phyloP scores from a whole-genome alignment of 2,329 filamentous ascomycete species.

The Aspergillus bombycis region DNA sequence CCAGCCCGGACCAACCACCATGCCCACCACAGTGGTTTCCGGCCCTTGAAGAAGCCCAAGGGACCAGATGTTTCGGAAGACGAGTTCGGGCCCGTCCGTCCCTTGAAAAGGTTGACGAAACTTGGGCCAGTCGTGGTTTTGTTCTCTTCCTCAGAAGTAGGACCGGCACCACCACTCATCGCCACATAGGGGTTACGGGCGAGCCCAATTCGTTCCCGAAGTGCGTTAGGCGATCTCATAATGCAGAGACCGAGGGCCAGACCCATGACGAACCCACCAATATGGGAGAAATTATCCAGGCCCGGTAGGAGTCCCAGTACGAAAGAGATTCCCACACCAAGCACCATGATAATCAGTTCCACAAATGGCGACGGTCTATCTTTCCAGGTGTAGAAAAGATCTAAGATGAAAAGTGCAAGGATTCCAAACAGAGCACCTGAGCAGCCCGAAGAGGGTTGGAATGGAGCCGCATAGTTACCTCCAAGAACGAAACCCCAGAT shows the following conservation, averaged over 20 bases:
- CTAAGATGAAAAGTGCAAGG: slow-evolving; percentile 82
- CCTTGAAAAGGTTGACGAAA: slow-evolving; percentile 51
- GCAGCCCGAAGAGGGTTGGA: slow-evolving; percentile 81
- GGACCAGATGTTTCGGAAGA: slow-evolving; percentile 21
- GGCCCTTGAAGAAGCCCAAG: slow-evolving; percentile 82
- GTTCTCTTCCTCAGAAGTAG: slow-evolving; percentile 35
- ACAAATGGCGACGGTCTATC: slow-evolving; percentile 75
- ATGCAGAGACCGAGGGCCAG: slow-evolving; percentile 83
- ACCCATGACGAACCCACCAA: slow-evolving; percentile 93
- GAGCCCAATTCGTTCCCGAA: slow-evolving; percentile 73
- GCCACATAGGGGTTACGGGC: slow-evolving; percentile 71
- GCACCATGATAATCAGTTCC: slow-evolving; percentile 82
- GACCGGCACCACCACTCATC: slow-evolving; percentile 57
- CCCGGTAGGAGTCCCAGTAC: slow-evolving; percentile 89
- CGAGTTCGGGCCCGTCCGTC: slow-evolving; percentile 60
- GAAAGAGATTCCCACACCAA: slow-evolving; percentile 88
- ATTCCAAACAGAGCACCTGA: slow-evolving; percentile 92
- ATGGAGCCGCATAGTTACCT: slow-evolving; percentile 85
- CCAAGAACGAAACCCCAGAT: slow-evolving; percentile 97
- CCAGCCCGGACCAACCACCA: slow-evolving; percentile 91
- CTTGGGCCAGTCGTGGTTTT: slow-evolving; percentile 62
- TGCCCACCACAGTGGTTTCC: slow-evolving; percentile 93
- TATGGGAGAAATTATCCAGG: slow-evolving; percentile 95
- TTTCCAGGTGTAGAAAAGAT: slow-evolving; percentile 90
- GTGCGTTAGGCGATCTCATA: slow-evolving; percentile 80